Conservation (phyloP, 352 stramenopile genomes). For the Thalassiosira oceanica region DNA sequence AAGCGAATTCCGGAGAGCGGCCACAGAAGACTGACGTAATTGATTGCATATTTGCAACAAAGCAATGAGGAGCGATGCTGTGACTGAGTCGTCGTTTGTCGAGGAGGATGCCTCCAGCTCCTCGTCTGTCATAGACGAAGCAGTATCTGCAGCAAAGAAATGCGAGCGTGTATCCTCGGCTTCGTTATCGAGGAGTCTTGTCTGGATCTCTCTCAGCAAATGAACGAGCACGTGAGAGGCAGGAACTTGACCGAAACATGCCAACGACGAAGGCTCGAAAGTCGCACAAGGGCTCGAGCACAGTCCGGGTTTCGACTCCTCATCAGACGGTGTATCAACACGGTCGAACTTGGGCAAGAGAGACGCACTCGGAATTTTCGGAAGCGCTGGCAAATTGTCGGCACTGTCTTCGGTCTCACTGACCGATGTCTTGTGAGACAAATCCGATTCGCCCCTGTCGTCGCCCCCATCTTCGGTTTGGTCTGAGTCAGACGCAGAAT, state of each 20-base stretch:
- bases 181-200: slow-evolving; percentile 10
- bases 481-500: no score
- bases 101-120: not conserved
- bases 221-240: slow-evolving; percentile 67
- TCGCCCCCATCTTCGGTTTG: no score
- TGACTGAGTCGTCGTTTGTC: slow-evolving; percentile 37
- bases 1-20: slow-evolving; percentile 30
- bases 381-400: not conserved
- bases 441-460: no score
- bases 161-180: not conserved
- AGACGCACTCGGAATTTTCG: not conserved
- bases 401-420: slow-evolving; percentile 9
- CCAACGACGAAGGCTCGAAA: slow-evolving; percentile 64
- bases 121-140: not conserved
- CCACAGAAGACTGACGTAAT: slow-evolving; percentile 26
- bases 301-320: slow-evolving; percentile 7
- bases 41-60: slow-evolving; percentile 43
- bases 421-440: no score
- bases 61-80: slow-evolving; percentile 43
- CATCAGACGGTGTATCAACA: not conserved
- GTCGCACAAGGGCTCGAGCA: slow-evolving; percentile 24
- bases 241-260: slow-evolving; percentile 69
- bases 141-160: no score
- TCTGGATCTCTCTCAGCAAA: slow-evolving; percentile 47
- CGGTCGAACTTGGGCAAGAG: not conserved